These are phyloP conservation scores for Theobroma cacao DNA, from an alignment of 345 rosid genomes.

Conservation along the genomic window DNA sequence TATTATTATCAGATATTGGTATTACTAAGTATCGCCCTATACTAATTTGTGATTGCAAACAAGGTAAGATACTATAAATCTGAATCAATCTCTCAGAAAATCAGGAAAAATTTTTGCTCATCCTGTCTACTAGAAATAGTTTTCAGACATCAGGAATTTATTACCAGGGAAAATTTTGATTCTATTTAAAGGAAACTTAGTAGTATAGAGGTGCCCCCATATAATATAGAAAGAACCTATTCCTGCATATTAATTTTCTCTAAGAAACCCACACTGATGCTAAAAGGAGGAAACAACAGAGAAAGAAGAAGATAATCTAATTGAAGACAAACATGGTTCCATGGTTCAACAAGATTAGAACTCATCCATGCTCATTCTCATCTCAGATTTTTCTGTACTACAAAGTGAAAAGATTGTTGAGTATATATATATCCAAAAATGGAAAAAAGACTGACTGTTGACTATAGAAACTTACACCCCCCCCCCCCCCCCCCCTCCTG, in stretches of 20 bases:
- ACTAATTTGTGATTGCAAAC: neutral
- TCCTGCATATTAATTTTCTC: neutral
- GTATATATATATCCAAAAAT: neutral
- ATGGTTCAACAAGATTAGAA: neutral
- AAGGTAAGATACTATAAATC: neutral
- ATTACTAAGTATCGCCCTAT: too few relatives aligned
- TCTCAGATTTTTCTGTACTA: neutral
- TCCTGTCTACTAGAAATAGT: neutral
- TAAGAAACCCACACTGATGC: neutral
- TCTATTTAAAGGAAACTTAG: neutral
- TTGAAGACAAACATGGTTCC: neutral
- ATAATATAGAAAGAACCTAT: neutral
- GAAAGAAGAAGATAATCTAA: neutral
- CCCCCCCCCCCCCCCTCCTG: neutral
- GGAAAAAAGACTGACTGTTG: neutral
- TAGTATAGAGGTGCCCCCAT: neutral
- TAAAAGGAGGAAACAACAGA: neutral
- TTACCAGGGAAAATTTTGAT: neutral
- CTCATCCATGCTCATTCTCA: neutral
- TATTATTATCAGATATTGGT: neutral
- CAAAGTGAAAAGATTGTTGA: neutral
- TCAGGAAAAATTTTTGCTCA: neutral
- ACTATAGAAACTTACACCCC: neutral
- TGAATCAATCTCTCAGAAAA: neutral
- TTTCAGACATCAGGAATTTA: neutral